phyloP scores from a whole-genome alignment of 495 filamentous ascomycete species.

The Xylaria venustula region DNA sequence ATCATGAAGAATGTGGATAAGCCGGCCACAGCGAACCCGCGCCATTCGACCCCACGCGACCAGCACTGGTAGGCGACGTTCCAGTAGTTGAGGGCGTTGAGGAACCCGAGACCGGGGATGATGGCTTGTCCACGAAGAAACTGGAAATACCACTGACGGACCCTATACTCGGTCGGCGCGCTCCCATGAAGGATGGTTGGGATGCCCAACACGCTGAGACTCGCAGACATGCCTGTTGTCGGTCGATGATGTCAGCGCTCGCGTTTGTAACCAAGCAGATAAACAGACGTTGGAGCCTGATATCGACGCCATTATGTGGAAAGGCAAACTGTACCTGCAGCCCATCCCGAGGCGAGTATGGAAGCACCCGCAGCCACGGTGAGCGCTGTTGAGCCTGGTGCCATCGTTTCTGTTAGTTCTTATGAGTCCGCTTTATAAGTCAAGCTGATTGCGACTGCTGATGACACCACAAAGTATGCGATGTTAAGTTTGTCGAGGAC shows the following conservation, averaged over 20 bases:
- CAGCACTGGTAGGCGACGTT: constrained; percentile 28
- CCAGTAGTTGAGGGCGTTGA: constrained; percentile 29
- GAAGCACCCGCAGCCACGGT: background rate
- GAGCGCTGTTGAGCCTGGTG: background rate
- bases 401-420: constrained; percentile 5
- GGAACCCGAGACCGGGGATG: constrained; percentile 21
- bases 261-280: background rate
- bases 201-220: constrained; percentile 25
- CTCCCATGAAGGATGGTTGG: constrained; percentile 27
- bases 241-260: background rate
- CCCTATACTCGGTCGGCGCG: constrained; percentile 18
- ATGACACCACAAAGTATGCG: background rate
- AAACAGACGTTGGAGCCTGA: background rate
- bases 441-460: background rate
- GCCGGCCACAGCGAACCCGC: constrained; percentile 22
- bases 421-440: background rate
- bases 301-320: background rate
- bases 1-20: constrained; percentile 30
- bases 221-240: constrained; percentile 24
- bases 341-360: constrained; percentile 14
- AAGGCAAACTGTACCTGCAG: constrained; percentile 8
- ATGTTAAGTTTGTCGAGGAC: too few relatives aligned
- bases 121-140: constrained; percentile 29
- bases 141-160: constrained; percentile 33
- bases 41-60: constrained; percentile 11